A percentile compares a stretch with the other conserved stretches of the same genome.
Evolutionary conservation across 495 filamentous ascomycete genomes (phyloP).

Genomic region (Talaromyces adpressus): DNA sequence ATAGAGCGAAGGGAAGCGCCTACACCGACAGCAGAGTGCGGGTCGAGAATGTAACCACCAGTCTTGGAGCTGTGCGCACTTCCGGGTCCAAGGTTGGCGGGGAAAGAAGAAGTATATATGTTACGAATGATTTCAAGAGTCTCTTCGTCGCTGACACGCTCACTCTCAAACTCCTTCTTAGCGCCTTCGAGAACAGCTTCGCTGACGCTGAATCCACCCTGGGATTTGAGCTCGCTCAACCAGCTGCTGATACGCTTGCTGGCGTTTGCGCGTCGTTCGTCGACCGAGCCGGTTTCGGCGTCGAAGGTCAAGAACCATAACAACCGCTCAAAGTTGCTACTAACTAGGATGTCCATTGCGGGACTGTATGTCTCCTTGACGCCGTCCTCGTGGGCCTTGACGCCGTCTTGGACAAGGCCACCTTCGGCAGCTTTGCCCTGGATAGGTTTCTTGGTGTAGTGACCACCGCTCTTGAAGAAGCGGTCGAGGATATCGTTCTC

Average conservation of each 20-base stretch:
- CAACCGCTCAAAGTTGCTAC: slow-evolving; percentile 90
- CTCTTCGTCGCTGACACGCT: slow-evolving; percentile 73
- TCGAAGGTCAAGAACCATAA: slow-evolving; percentile 86
- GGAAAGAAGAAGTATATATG: slow-evolving; percentile 47
- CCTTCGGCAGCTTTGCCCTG: slow-evolving; percentile 40
- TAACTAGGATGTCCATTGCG: slow-evolving; percentile 95
- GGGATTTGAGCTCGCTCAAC: slow-evolving; percentile 66
- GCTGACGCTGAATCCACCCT: slow-evolving; percentile 75
- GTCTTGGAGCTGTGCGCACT: slow-evolving; percentile 23
- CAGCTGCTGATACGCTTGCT: slow-evolving; percentile 49
- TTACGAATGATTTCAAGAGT: slow-evolving; percentile 66
- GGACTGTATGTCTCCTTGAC: slow-evolving; percentile 83
- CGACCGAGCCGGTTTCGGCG: slow-evolving; percentile 28
- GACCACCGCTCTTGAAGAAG: slow-evolving; percentile 72
- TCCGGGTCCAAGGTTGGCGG: slow-evolving; percentile 19
- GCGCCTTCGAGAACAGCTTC: slow-evolving; percentile 57
- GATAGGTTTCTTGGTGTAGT: slow-evolving; percentile 71
- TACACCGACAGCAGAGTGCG: slow-evolving; percentile 84
- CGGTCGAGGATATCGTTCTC: slow-evolving; percentile 81
- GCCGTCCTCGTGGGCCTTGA: slow-evolving; percentile 32
- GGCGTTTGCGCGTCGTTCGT: slow-evolving; percentile 33
- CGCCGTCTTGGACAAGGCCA: not conserved
- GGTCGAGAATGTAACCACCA: slow-evolving; percentile 72
- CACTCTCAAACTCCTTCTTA: slow-evolving; percentile 64
- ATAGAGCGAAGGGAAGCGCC: slow-evolving; percentile 62